Percentiles rank a stretch among this genome's conserved stretches.
phyloP scores from a whole-genome alignment of 129 eudicot species.

The Heracleum sosnowskyi region DNA sequence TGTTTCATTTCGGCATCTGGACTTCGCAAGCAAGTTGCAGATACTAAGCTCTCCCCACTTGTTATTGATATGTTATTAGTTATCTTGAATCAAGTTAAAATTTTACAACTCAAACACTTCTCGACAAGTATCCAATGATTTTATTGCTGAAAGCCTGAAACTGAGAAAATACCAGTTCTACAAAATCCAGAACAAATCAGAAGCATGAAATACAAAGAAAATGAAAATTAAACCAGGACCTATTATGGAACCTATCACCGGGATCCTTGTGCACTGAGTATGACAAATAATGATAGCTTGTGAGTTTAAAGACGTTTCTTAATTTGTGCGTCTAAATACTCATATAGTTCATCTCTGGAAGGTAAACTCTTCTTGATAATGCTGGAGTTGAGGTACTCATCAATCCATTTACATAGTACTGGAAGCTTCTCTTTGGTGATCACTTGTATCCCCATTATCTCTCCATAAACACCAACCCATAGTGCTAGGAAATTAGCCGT shows the following conservation, averaged over 20 bases:
- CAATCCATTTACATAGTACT: slow-evolving; percentile 13
- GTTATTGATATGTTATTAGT: too few species aligned
- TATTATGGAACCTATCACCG: neutral
- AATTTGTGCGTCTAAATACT: neutral
- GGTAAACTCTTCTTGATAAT: slow-evolving; percentile 19
- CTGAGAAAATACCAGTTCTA: neutral
- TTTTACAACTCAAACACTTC: neutral
- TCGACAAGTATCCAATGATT: neutral
- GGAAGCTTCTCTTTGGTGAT: slow-evolving; percentile 16
- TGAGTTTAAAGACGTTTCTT: neutral
- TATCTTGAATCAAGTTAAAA: too few species aligned
- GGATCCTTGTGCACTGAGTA: neutral
- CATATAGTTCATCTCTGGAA: slow-evolving; percentile 9
- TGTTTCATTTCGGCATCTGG: too few species aligned
- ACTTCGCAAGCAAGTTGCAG: too few species aligned
- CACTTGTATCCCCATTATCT: slow-evolving; percentile 11
- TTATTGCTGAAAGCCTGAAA: neutral
- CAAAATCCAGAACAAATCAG: neutral
- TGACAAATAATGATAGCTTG: neutral
- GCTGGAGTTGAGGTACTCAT: slow-evolving; percentile 5
- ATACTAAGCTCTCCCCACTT: too few species aligned
- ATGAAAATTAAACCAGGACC: neutral
- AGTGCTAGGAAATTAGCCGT: slow-evolving; percentile 4
- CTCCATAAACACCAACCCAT: slow-evolving; percentile 20
- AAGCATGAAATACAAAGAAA: neutral